Conservation (phyloP, 192 early-diverging fungal genomes). For the Martensiomyces pterosporus region DNA sequence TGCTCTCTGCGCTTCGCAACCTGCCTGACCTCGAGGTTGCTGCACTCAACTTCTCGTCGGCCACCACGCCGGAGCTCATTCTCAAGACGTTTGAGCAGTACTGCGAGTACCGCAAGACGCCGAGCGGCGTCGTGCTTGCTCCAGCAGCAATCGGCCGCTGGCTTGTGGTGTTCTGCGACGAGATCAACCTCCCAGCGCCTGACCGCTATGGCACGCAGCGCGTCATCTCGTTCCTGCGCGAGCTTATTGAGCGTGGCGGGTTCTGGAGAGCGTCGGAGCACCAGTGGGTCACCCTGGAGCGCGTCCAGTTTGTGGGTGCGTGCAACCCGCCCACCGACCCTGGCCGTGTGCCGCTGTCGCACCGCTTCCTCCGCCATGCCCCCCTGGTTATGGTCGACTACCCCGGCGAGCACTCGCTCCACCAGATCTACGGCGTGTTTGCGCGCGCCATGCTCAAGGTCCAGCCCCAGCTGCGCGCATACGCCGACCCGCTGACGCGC, state of each 20-base stretch:
- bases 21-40: constrained; percentile 95
- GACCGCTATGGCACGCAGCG: constrained; percentile 99
- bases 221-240: constrained; percentile 93
- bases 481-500: constrained; percentile 82
- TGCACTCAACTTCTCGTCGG: constrained; percentile 98
- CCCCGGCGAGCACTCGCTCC: constrained; percentile 85
- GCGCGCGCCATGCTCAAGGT: constrained; percentile 90
- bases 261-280: constrained; percentile 93
- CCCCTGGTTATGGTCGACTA: constrained; percentile 98
- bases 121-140: constrained; percentile 81
- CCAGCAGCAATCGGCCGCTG: constrained; percentile 82
- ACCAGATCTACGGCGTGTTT: constrained; percentile 96
- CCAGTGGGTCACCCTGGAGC: constrained; percentile 91
- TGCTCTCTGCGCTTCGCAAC: constrained; percentile 92
- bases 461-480: constrained; percentile 82
- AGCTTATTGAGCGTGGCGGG: constrained; percentile 91
- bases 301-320: constrained; percentile 99
- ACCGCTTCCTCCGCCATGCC: constrained; percentile 94
- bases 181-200: constrained; percentile 94
- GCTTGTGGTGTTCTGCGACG: constrained; percentile 99
- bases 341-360: constrained; percentile 92
- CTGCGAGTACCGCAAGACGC: constrained; percentile 96
- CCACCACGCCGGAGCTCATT: constrained; percentile 92
- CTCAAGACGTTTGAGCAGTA: constrained; percentile 96
- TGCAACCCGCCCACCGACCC: constrained; percentile 99